Evolutionary conservation across 306 rosid genomes (phyloP).

Genomic region (Dicorynia guianensis): DNA sequence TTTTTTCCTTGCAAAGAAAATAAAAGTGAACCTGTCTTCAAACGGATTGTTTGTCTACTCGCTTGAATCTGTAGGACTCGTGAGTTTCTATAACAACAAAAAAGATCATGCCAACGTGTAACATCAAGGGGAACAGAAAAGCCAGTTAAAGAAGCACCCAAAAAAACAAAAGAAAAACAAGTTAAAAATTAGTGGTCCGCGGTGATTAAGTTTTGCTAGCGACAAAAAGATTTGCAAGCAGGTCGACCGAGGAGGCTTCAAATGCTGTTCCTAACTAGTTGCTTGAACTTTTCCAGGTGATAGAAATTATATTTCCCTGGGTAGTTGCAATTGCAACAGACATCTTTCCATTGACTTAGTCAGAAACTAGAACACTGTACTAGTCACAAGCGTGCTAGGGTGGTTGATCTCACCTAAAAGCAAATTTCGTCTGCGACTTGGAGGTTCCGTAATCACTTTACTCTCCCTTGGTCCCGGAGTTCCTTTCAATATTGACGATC

Average conservation of each 20-base stretch:
- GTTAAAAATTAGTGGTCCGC: not conserved
- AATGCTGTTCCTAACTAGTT: slow-evolving; percentile 28
- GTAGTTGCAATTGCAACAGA: slow-evolving; percentile 4
- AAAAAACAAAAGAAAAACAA: too few relatives aligned
- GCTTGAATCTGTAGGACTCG: not conserved
- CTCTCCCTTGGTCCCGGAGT: not conserved
- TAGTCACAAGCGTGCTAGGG: not conserved
- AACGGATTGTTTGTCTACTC: slow-evolving; percentile 5
- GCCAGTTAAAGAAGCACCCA: not conserved
- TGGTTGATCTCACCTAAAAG: slow-evolving; percentile 43
- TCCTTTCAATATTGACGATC: slow-evolving; percentile 18
- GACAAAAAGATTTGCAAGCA: not conserved
- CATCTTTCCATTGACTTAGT: slow-evolving; percentile 6
- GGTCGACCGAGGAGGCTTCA: slow-evolving; percentile 30
- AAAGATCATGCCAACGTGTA: not conserved
- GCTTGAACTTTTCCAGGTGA: slow-evolving; percentile 16
- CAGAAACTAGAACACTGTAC: slow-evolving; percentile 2
- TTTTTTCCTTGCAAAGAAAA: not conserved
- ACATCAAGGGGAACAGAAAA: not conserved
- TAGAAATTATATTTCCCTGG: not conserved
- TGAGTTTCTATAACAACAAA: not conserved
- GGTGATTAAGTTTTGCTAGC: not conserved
- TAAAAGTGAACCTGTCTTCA: not conserved
- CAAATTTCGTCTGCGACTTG: slow-evolving; percentile 44
- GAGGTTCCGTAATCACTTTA: slow-evolving; percentile 35